A percentile compares a stretch with the other conserved stretches of the same genome.
These are phyloP conservation scores for Fomitopsis betulina DNA, from an alignment of 1,284 basidiomycete genomes.

Conservation along the genomic window DNA sequence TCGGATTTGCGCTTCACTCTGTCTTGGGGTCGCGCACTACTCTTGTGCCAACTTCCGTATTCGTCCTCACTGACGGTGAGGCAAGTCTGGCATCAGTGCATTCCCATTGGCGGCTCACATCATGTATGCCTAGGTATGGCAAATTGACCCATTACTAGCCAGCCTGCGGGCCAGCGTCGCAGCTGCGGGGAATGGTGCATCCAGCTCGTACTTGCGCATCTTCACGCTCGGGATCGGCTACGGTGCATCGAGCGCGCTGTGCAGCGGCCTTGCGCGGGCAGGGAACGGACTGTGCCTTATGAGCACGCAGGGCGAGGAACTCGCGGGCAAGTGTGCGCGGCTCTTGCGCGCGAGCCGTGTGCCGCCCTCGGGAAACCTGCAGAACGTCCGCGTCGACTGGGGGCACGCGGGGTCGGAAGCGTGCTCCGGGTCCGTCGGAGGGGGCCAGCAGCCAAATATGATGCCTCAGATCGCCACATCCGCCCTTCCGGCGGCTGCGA, in stretches of 20 bases:
- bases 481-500: neutral
- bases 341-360: constrained; percentile 46
- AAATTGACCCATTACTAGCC: constrained; percentile 17
- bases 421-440: neutral
- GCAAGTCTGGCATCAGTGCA: constrained; percentile 19
- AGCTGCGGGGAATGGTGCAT: neutral
- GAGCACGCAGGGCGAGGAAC: constrained; percentile 39
- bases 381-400: constrained; percentile 44
- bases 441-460: neutral
- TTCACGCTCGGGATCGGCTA: constrained; percentile 55
- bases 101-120: neutral
- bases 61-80: constrained; percentile 51
- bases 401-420: constrained; percentile 12
- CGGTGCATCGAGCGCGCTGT: constrained; percentile 43
- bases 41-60: constrained; percentile 38
- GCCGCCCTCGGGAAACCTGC: constrained; percentile 33
- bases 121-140: constrained; percentile 22
- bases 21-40: constrained; percentile 19
- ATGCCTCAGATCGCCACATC: neutral
- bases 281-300: constrained; percentile 48
- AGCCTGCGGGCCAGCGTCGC: constrained; percentile 19
- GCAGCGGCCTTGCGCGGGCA: constrained; percentile 44
- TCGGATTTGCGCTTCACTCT: constrained; percentile 29
- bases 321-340: constrained; percentile 42
- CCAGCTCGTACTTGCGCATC: constrained; percentile 34